Conservation (phyloP, 768 basidiomycete species). For the Auriculariales sp. region DNA sequence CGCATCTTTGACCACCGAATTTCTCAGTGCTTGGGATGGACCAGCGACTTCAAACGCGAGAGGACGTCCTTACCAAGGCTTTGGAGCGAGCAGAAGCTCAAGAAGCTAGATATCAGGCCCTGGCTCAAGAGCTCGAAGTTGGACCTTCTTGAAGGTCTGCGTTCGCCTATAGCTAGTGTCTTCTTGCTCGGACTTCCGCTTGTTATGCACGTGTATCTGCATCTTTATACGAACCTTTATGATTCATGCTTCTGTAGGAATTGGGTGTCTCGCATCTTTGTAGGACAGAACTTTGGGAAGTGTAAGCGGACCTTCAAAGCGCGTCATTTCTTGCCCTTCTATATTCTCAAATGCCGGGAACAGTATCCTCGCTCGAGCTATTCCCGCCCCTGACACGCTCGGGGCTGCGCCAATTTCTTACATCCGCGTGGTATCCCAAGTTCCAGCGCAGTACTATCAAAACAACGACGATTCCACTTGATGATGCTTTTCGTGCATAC, state of each 20-base stretch:
- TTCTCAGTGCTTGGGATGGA: slow-evolving; percentile 52
- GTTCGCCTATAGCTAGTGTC: too few species aligned
- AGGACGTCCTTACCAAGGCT: slow-evolving; percentile 44
- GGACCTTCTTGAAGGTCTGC: neutral
- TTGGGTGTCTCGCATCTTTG: too few species aligned
- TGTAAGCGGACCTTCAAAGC: too few species aligned
- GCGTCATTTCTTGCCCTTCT: too few species aligned
- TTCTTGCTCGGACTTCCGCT: too few species aligned
- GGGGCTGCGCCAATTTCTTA: slow-evolving; percentile 60
- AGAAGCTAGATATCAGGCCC: neutral
- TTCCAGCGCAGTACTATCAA: slow-evolving; percentile 53
- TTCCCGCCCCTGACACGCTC: slow-evolving; percentile 39
- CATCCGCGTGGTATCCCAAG: slow-evolving; percentile 71
- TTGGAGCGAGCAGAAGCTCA: slow-evolving; percentile 40
- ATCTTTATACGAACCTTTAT: too few species aligned
- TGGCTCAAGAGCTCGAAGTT: neutral
- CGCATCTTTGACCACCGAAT: neutral
- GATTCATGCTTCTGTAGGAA: too few species aligned
- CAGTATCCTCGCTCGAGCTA: slow-evolving; percentile 7
- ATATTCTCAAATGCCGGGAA: slow-evolving; percentile 1
- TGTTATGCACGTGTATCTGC: too few species aligned
- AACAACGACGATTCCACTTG: slow-evolving; percentile 60
- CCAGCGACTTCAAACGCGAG: slow-evolving; percentile 46
- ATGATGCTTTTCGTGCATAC: slow-evolving; percentile 49
- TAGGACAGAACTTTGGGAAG: too few species aligned